Conservation (phyloP, 139 green algal genomes). For the Raphidocelis subcapitata region DNA sequence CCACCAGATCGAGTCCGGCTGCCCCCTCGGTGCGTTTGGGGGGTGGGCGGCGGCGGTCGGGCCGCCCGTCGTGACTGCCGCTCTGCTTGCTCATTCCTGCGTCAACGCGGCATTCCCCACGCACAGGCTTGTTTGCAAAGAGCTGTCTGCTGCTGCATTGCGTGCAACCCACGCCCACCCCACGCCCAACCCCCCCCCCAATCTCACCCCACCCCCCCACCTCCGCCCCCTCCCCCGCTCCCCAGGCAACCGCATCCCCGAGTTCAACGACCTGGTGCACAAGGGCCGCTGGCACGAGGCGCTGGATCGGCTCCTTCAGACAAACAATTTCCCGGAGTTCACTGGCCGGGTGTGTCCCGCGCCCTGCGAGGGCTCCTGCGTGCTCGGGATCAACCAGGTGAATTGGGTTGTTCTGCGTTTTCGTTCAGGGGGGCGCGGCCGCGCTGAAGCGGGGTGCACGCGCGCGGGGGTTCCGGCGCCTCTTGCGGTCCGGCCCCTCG, state of each 20-base stretch:
- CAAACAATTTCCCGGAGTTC: conserved; percentile 99
- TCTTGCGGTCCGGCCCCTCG: no score
- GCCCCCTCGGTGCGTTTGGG: conserved; percentile 72
- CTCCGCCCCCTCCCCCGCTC: neutral
- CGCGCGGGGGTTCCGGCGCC: no score
- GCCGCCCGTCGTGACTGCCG: no score
- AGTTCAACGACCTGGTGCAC: conserved; percentile 97
- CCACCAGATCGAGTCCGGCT: conserved; percentile 77
- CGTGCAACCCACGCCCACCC: no score
- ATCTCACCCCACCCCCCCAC: neutral
- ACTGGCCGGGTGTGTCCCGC: conserved; percentile 91
- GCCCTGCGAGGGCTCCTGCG: conserved; percentile 93
- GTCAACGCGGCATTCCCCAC: no score
- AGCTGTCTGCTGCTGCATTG: no score
- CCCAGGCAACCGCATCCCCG: conserved; percentile 73
- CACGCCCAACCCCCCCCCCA: no score
- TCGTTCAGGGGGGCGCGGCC: no score
- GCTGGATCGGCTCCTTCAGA: conserved; percentile 91
- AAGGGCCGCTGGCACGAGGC: conserved; percentile 91
- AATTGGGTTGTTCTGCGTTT: no score
- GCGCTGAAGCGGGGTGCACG: no score
- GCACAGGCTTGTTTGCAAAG: no score
- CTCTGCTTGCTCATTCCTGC: no score
- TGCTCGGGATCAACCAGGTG: conserved; percentile 94
- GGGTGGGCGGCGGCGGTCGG: neutral